phyloP scores from a whole-genome alignment of 331 rosid species.

The Stylosanthes scabra region DNA sequence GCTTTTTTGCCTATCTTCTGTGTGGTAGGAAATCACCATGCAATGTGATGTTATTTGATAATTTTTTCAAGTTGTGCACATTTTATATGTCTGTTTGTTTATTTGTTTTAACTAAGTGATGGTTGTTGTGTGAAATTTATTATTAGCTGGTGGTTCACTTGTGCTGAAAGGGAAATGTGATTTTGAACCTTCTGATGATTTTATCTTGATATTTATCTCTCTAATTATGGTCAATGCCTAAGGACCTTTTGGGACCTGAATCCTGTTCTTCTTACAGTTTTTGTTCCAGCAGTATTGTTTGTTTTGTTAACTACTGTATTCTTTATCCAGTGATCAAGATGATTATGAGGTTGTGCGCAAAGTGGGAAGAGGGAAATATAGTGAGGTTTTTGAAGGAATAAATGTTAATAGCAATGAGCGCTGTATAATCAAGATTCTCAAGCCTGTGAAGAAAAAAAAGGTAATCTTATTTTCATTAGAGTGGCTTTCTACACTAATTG shows the following conservation, averaged over 20 bases:
- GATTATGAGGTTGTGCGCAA: conserved; percentile 94
- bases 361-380: conserved; percentile 94
- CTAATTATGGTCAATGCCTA: not conserved
- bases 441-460: conserved; percentile 96
- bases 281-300: not conserved
- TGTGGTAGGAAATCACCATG: conserved; percentile 15
- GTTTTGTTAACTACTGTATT: not conserved
- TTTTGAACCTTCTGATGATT: conserved; percentile 32
- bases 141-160: conserved; percentile 24
- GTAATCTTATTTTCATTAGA: conserved; percentile 34
- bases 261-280: not conserved
- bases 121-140: conserved; percentile 17
- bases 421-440: conserved; percentile 90
- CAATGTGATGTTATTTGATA: conserved; percentile 2
- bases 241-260: not conserved
- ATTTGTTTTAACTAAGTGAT: not conserved
- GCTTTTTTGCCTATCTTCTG: not conserved
- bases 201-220: not conserved
- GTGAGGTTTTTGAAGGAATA: conserved; percentile 94
- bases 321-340: conserved; percentile 75
- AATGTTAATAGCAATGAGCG: conserved; percentile 84
- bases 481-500: conserved; percentile 11
- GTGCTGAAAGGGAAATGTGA: conserved; percentile 23
- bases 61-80: conserved; percentile 3
- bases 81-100: too few relatives aligned